Base-by-base conservation (phyloP, 352 stramenopile species). In the Blastocystis sp. region DNA sequence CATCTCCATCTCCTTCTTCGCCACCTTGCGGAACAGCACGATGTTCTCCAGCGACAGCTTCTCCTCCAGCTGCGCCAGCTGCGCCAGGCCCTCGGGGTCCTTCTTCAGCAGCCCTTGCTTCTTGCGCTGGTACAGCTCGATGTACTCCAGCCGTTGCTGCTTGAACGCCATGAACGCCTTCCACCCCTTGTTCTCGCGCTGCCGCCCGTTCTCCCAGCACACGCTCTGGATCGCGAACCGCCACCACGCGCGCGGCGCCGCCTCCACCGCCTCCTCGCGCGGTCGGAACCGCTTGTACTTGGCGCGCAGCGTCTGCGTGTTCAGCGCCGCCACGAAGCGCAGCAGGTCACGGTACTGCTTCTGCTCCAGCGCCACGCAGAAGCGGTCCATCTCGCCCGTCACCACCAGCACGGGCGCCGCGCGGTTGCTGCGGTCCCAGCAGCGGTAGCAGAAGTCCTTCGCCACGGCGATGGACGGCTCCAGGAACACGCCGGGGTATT, bases 51-150 rank as follows among this genome's bases (percentile, higher is more conserved):
- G 14, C 1, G 34, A 59, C 45, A 87, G 42, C 28, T 6, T 11
- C 34, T 74, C 65, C 43, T 87, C 77, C 48, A 87, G 28, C 57
- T 74, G 34, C 62, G 69, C 42, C 38, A 87, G 52, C n/a, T 43
- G 38, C 45, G 42, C 38, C 3, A 87, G 42, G 9, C 61, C 17
- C 21, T 64, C 40, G 4, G 77, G 57, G 57, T 87, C 65, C 77
- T 87, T 87, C 21, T 70, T 77, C 21, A 69, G n/a, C 9, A 57
- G 6, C 4, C 28, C 52, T 40, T 59, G 52, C 28, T 64, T 45
- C 48, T 87, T 87, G 7, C 40, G 10, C 28, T 78, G 24, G 43
- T 87, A 87, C 4, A 87, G 24, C n/a, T 59, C n/a, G 11, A 87
- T 78, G 45, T 87, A 87, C 24, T 77, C 65, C 6, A 10, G 11